A percentile compares a stretch with the other conserved stretches of the same genome.
phyloP scores from a whole-genome alignment of 2,329 filamentous ascomycete species.

The Drechslerella stenobrocha region DNA sequence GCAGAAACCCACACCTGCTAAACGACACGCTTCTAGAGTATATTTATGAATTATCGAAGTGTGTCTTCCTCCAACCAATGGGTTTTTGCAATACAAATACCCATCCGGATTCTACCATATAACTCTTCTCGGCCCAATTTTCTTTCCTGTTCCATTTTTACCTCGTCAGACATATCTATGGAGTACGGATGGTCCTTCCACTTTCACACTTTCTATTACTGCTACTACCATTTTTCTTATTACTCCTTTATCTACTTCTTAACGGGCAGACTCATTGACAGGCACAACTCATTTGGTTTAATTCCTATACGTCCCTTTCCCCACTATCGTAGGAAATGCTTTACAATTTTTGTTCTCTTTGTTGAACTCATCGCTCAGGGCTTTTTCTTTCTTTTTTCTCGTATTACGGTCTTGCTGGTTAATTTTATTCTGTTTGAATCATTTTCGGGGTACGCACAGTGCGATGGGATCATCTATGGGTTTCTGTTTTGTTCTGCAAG shows the following conservation, averaged over 20 bases:
- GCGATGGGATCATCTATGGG: slow-evolving; percentile 37
- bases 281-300: slow-evolving; percentile 47
- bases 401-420: not conserved
- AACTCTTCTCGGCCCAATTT: slow-evolving; percentile 5
- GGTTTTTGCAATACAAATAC: not conserved
- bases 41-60: slow-evolving; percentile 24
- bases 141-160: slow-evolving; percentile 22
- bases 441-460: slow-evolving; percentile 46
- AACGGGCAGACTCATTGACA: slow-evolving; percentile 41
- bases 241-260: slow-evolving; percentile 17
- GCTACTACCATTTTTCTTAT: slow-evolving; percentile 18
- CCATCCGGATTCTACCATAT: too few relatives aligned
- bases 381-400: slow-evolving; percentile 21
- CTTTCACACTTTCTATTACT: slow-evolving; percentile 23
- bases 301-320: slow-evolving; percentile 10
- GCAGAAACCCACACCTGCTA: slow-evolving; percentile 15
- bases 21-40: slow-evolving; percentile 13
- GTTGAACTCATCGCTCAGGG: slow-evolving; percentile 30
- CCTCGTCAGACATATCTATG: slow-evolving; percentile 44
- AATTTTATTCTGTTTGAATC: slow-evolving; percentile 21
- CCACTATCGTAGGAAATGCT: slow-evolving; percentile 13
- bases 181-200: slow-evolving; percentile 43
- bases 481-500: slow-evolving; percentile 26
- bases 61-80: slow-evolving; percentile 10
- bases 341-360: slow-evolving; percentile 27